Evolutionary conservation across 768 basidiomycete genomes (phyloP).

Genomic region (Leccinellum luteum): DNA sequence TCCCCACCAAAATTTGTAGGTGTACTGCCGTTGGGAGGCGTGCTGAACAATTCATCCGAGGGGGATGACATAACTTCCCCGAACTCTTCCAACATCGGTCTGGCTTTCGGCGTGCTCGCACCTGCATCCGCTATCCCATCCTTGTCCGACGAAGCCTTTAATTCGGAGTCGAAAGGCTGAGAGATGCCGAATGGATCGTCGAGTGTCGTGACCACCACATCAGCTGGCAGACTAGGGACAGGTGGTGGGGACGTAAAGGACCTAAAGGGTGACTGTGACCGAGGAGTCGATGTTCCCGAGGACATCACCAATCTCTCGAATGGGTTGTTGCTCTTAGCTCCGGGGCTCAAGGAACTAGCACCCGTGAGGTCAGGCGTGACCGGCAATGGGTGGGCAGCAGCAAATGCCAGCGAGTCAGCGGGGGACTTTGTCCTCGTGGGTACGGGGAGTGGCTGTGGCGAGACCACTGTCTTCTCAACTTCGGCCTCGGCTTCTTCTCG

Average conservation of each 20-base stretch:
- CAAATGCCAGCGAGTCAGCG: slow-evolving; percentile 50
- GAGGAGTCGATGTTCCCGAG: slow-evolving; percentile 38
- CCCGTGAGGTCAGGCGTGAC: slow-evolving; percentile 61
- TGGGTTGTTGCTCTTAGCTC: slow-evolving; percentile 83
- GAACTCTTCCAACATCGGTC: slow-evolving; percentile 10
- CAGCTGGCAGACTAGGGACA: slow-evolving; percentile 29
- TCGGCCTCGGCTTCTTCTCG: slow-evolving; percentile 54
- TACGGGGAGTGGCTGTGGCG: slow-evolving; percentile 12
- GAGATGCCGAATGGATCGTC: slow-evolving; percentile 57
- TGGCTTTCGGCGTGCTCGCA: slow-evolving; percentile 20
- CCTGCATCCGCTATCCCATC: slow-evolving; percentile 18
- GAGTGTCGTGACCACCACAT: slow-evolving; percentile 6
- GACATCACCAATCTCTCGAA: slow-evolving; percentile 71
- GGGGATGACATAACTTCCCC: slow-evolving; percentile 28
- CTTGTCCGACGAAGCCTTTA: slow-evolving; percentile 17
- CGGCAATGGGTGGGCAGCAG: slow-evolving; percentile 73
- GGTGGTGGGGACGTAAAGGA: slow-evolving; percentile 43
- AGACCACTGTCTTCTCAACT: slow-evolving; percentile 33
- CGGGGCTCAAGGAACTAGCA: slow-evolving; percentile 40
- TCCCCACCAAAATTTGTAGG: slow-evolving; percentile 17
- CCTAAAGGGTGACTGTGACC: slow-evolving; percentile 61
- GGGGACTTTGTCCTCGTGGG: slow-evolving; percentile 39
- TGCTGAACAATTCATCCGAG: slow-evolving; percentile 52
- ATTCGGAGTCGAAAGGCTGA: slow-evolving; percentile 19
- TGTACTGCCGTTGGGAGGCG: slow-evolving; percentile 50